Base-by-base conservation (phyloP, 176 grass and related monocot species). In the Calamus simplicifolius region DNA sequence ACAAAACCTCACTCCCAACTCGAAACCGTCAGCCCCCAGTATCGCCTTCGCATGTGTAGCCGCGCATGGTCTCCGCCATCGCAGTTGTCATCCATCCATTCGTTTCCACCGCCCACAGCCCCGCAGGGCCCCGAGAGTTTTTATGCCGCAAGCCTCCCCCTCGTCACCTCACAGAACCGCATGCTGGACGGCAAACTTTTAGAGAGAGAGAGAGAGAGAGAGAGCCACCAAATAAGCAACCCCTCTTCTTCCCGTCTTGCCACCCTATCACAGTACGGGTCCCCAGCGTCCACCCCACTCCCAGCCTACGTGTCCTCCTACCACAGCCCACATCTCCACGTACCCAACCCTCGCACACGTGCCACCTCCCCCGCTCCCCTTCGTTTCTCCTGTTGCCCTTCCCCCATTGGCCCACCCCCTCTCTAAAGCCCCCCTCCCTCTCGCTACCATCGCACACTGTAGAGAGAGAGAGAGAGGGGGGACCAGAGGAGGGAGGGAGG, bases 261-360 rank as follows among this genome's bases (percentile, higher is more conserved):
- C 7, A 60, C 30, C 58, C 58, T n/a, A 38, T 60, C 58, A 38
- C 59, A 3, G 10, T 43, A 13, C 35, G 8, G 35, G 2, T 43
- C 35, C 35, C 10, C 35, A 12, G 8, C 8, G 10, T 12, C 12
- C 35, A 2, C 35, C 35, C 8, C 71, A 29, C 28, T 14, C 65
- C 67, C 59, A 59, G 23, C 79, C 78, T 85, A 85, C 89, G 89
- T 85, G 89, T 94, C 84, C 59, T 28, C 76, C 67, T 29, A 59
- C 56, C 78, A 75, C 73, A 71, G 69, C 76, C 81, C 31, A 69
- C 69, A 74, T 82, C 70, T 79, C 65, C 89, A 94, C 89, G 89
- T 88, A 94, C 71, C 84, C 89, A 73, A 75, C 70, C 51, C 30
- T 69, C 30, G 52, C 71, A 79, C 89, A 94, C 84, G 89, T 85